Evolutionary conservation across 495 filamentous ascomycete species (phyloP).

Genomic region (Trypethelium eluteriae): DNA sequence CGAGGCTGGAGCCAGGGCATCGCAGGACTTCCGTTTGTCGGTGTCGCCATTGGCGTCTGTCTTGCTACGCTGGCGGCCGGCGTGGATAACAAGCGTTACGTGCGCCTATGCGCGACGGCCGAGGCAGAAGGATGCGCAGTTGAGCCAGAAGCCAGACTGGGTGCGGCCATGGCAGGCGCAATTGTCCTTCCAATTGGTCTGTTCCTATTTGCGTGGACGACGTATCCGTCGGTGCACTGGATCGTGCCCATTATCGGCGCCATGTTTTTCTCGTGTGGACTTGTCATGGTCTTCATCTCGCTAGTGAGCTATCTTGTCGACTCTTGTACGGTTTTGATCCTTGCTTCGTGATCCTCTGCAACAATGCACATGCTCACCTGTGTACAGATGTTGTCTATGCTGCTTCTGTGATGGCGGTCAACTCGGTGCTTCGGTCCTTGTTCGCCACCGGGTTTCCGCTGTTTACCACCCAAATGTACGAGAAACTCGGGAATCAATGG

Average conservation of each 20-base stretch:
- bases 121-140: slow-evolving; percentile 20
- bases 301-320: slow-evolving; percentile 13
- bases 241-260: slow-evolving; percentile 50
- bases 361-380: slow-evolving; percentile 13
- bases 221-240: slow-evolving; percentile 41
- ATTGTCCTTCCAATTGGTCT: slow-evolving; percentile 49
- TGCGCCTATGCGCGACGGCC: slow-evolving; percentile 16
- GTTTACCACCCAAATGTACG: slow-evolving; percentile 23
- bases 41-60: slow-evolving; percentile 17
- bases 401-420: slow-evolving; percentile 30
- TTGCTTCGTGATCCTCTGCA: slow-evolving; percentile 12
- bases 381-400: slow-evolving; percentile 29
- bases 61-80: slow-evolving; percentile 26
- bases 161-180: slow-evolving; percentile 32
- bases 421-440: slow-evolving; percentile 26
- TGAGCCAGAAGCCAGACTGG: slow-evolving; percentile 30
- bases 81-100: slow-evolving; percentile 23
- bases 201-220: slow-evolving; percentile 46
- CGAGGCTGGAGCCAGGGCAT: slow-evolving; percentile 27
- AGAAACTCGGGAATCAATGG: slow-evolving; percentile 18
- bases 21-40: slow-evolving; percentile 26
- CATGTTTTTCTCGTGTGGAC: slow-evolving; percentile 31
- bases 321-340: slow-evolving; percentile 15
- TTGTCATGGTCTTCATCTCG: slow-evolving; percentile 28
- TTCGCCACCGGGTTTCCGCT: slow-evolving; percentile 30